Evolutionary conservation across 495 filamentous ascomycete genomes (phyloP), one percentile per base, ranked within the genome.

Genomic region (Penicillium herquei): DNA sequence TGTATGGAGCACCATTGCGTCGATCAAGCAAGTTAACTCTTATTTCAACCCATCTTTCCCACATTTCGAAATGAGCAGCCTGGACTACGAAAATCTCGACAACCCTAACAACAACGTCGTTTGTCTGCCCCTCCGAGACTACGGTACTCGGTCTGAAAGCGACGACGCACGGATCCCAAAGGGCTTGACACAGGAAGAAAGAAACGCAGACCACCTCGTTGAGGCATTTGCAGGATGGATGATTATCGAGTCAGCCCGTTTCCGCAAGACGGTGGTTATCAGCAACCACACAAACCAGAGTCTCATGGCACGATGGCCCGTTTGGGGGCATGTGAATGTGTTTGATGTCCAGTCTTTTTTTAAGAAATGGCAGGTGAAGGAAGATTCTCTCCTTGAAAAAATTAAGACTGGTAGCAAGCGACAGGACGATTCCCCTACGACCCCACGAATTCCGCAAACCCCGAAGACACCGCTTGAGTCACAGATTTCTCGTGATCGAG

Each of bases 181-280:
- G 33, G 62, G 56, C 9, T 45, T 66, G 1, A 65, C 49, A 18
- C 68, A 67, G 30, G 47, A 55, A 2, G 56, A 70, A 9, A 57
- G 61, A 35, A 63, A 79, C 18, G 57, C 72, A 13, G 70, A 76
- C 49, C 65, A 71, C 35, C 59, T 81, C 7, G 63, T 70, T 2
- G 70, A 78, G 51, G 69, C 74, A 32, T 78, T 79, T 49, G 73
- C 77, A 3, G 74, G 75, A 5, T 80, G 73, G 75, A 56, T 65
- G 1, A 47, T 75, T 1, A 40, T 71, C 9, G 64, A 76, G 37
- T 49, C 62, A 6, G 57, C 71, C n/a, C 59, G 64, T 3, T 75
- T 74, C 51, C 65, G 74, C 1, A 61, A 59, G 8, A 72, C 72
- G 31, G 11, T 61, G 31, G 61, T 71, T 10, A 30, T 72, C 26